Conservation (phyloP, 2,329 filamentous ascomycete genomes). For the Hypoxylon sp. region DNA sequence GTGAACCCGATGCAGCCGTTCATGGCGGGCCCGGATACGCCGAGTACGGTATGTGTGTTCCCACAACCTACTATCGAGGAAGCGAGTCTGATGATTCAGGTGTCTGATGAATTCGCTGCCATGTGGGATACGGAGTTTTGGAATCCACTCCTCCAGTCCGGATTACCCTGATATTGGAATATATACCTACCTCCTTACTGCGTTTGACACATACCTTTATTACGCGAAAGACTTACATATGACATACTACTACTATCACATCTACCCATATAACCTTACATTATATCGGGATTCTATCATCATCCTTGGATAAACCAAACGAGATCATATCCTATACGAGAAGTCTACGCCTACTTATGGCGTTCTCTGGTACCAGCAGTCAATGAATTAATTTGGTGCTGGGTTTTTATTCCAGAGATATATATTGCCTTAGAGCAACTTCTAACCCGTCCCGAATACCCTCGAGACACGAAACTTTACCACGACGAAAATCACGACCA, state of each 20-base stretch:
- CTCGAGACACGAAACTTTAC: background rate
- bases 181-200: background rate
- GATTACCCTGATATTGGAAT: conserved; percentile 22
- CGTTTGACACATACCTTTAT: background rate
- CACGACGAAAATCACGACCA: background rate
- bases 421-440: background rate
- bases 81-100: conserved; percentile 39
- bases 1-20: conserved; percentile 46
- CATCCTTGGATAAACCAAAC: too few species aligned
- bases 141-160: conserved; percentile 45
- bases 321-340: background rate
- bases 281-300: background rate
- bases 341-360: background rate
- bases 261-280: background rate
- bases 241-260: background rate
- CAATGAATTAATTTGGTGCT: background rate
- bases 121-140: conserved; percentile 52
- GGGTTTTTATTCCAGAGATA: background rate
- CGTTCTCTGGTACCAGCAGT: background rate
- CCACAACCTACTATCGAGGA: background rate
- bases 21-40: conserved; percentile 45
- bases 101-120: conserved; percentile 47
- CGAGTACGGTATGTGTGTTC: conserved; percentile 43
- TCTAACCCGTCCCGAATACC: background rate
- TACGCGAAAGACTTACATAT: background rate